A percentile compares a stretch with the other conserved stretches of the same genome.
Evolutionary conservation across 2,329 filamentous ascomycete genomes (phyloP).

Genomic region (Atkinsonella texensis): DNA sequence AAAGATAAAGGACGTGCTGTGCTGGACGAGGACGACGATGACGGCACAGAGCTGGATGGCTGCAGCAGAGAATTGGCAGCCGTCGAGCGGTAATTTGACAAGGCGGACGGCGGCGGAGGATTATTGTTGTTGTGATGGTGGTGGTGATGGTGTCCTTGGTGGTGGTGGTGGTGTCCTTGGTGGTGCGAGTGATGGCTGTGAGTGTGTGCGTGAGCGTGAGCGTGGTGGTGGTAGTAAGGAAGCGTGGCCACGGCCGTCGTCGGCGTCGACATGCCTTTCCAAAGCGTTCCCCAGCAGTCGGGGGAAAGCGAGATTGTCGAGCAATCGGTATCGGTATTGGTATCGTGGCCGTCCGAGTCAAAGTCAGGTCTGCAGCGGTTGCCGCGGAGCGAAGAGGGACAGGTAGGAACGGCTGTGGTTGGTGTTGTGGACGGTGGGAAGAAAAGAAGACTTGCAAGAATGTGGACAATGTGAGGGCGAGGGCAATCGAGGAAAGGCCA

Average conservation of each 20-base stretch:
- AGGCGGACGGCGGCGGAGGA: slow-evolving; percentile 7
- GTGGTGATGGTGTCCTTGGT: slow-evolving; percentile 11
- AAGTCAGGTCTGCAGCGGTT: neutral
- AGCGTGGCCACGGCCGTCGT: slow-evolving; percentile 65
- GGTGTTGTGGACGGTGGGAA: neutral
- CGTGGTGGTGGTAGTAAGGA: slow-evolving; percentile 48
- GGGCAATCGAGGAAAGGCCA: neutral
- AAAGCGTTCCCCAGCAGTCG: slow-evolving; percentile 3
- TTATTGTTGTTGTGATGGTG: slow-evolving; percentile 10
- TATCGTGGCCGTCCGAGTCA: neutral
- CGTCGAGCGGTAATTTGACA: slow-evolving; percentile 18
- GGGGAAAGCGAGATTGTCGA: neutral
- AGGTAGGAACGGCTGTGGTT: neutral
- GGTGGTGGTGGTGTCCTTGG: slow-evolving; percentile 3
- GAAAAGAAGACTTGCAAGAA: neutral
- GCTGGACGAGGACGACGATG: slow-evolving; percentile 15
- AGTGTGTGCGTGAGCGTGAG: slow-evolving; percentile 4
- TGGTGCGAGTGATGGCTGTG: neutral
- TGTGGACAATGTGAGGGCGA: neutral
- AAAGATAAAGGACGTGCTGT: slow-evolving; percentile 15
- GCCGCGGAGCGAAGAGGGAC: neutral
- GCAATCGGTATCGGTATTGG: neutral
- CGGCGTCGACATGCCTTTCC: slow-evolving; percentile 59
- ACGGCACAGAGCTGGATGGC: slow-evolving; percentile 9
- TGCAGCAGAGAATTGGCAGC: slow-evolving; percentile 16